Evolutionary conservation across 768 basidiomycete genomes (phyloP), one percentile per base, ranked within the genome.

Genomic region (Amanita pallidorosea): DNA sequence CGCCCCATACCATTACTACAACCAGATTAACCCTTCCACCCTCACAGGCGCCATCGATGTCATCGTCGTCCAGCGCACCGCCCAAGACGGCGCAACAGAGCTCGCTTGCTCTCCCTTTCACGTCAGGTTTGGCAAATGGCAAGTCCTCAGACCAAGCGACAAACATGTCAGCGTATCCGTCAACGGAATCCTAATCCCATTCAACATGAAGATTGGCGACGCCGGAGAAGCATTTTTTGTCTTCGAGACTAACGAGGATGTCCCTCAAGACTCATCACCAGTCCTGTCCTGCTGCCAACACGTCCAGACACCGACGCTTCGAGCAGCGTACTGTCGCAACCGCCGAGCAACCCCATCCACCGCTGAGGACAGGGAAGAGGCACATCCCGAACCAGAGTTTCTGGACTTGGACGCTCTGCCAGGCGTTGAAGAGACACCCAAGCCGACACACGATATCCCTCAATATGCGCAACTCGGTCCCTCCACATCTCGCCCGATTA

Each of bases 211-310:
- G 74, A 92, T 98, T 54, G 94, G 93, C 36, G 96, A 98, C 53
- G 92, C 96, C 1, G 96, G 96, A 4, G 96, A 99, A 68, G 96
- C 94, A 0, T 99, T 98, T 74, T 98, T 98, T 61, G 87, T 99
- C 36, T 91, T 98, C 57, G 95, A 99, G 67, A 97, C 95, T 0
- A 89, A 94, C 36, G 89, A 85, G 35, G 92, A 97, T 53, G 83
- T 98, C 27, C 95, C 96, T 3, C 85, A 80, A 43, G 88, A 93
- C 63, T 99, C 54, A 86, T 93, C 55, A 99, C 96, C 0, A 91
- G 88, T 67, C 96, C 96, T 22, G 70, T 99, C 20, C 78, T 95
- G 12, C 73, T 82, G 54, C 79, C 86, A 7, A 83, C 82, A 2
- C 68, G 70, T 23, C 71, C 71, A 4, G 71, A 72, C 35, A 62